Conservation (phyloP, 129 eudicot species). For the Escallonia rubra region DNA sequence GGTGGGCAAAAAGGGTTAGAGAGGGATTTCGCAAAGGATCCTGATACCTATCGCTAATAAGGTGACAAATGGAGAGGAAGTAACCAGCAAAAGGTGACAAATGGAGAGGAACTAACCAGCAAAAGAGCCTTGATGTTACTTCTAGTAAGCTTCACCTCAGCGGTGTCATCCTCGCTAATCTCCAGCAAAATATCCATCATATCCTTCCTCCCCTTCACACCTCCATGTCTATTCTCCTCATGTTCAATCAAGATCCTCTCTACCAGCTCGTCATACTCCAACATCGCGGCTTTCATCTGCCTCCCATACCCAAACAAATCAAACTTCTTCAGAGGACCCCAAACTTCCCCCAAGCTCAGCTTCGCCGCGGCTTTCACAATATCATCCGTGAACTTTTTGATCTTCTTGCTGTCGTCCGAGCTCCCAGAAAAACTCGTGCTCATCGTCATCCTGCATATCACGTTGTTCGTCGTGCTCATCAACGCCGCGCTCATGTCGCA, state of each 20-base stretch:
- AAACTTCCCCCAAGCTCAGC: slow-evolving; percentile 31
- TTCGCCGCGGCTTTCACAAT: slow-evolving; percentile 26
- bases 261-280: slow-evolving; percentile 32
- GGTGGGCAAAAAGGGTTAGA: too few species aligned
- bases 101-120: slow-evolving; percentile 17
- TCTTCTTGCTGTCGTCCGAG: slow-evolving; percentile 25
- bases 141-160: slow-evolving; percentile 31
- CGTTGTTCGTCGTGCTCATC: slow-evolving; percentile 39
- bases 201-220: slow-evolving; percentile 18
- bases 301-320: slow-evolving; percentile 45
- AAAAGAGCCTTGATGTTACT: slow-evolving; percentile 29
- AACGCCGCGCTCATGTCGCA: slow-evolving; percentile 32
- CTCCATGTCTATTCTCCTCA: slow-evolving; percentile 8
- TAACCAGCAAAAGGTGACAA: slow-evolving; percentile 12
- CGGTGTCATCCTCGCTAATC: slow-evolving; percentile 20
- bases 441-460: slow-evolving; percentile 52
- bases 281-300: slow-evolving; percentile 21
- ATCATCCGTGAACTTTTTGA: slow-evolving; percentile 32
- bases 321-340: slow-evolving; percentile 31
- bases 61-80: background rate
- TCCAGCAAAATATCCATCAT: slow-evolving; percentile 27
- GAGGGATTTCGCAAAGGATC: too few species aligned
- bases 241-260: slow-evolving; percentile 41
- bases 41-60: too few species aligned
- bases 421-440: slow-evolving; percentile 36